Percentiles rank a stretch among this genome's conserved stretches.
These are phyloP conservation scores for Lithospermum erythrorhizon DNA, from an alignment of 257 asterid genomes.

Conservation along the genomic window DNA sequence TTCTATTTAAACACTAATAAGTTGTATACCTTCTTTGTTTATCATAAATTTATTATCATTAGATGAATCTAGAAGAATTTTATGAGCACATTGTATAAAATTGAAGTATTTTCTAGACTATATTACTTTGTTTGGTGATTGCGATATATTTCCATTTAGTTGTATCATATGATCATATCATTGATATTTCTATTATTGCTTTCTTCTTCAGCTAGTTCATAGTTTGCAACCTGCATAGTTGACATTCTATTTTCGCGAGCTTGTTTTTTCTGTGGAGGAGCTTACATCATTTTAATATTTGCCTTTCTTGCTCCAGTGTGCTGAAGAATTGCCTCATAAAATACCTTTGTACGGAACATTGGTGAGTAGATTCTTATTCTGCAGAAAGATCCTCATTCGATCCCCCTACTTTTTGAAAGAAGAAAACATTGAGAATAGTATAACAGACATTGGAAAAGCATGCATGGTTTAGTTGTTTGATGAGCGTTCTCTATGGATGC, in stretches of 20 bases:
- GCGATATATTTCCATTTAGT: neutral
- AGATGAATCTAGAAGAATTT: too few species aligned
- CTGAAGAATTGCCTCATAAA: slow-evolving; percentile 97
- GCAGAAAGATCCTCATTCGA: neutral
- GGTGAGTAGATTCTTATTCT: slow-evolving; percentile 37
- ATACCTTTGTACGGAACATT: slow-evolving; percentile 83
- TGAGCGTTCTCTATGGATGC: neutral
- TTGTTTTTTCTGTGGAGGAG: slow-evolving; percentile 12
- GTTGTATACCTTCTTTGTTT: too few species aligned
- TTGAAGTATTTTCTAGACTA: too few species aligned
- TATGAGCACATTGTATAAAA: too few species aligned
- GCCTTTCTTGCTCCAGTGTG: slow-evolving; percentile 94
- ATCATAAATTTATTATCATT: too few species aligned
- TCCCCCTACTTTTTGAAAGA: neutral
- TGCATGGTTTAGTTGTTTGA: neutral
- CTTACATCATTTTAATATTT: slow-evolving; percentile 9
- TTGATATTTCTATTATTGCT: too few species aligned
- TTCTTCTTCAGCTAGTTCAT: neutral
- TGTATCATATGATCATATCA: too few species aligned
- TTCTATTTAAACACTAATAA: too few species aligned
- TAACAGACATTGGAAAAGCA: neutral
- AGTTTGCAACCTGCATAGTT: neutral
- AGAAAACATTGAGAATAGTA: neutral
- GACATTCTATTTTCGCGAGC: slow-evolving; percentile 2
- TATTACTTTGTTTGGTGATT: too few species aligned